These are phyloP conservation scores for Dioscorea dumetorum DNA, from an alignment of 106 monocot genomes.

Conservation along the genomic window DNA sequence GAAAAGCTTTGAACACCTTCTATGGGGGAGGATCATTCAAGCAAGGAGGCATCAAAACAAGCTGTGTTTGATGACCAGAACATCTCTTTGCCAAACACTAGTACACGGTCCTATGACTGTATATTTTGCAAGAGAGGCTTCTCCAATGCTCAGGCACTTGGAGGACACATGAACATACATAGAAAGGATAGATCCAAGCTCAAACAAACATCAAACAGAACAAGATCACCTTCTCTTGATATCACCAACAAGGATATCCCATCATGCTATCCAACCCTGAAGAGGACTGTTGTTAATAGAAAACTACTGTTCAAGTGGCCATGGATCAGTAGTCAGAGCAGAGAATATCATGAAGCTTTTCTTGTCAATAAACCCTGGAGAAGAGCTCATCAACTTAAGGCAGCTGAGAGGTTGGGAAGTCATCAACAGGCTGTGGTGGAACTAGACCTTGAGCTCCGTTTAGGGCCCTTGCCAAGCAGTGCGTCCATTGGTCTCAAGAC, in stretches of 20 bases:
- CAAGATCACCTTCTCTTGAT: not conserved
- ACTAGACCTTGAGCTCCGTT: slow-evolving; percentile 20
- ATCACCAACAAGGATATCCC: not conserved
- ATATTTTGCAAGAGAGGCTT: slow-evolving; percentile 36
- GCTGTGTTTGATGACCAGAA: not conserved
- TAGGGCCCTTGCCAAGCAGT: slow-evolving; percentile 1
- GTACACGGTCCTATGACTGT: slow-evolving; percentile 17
- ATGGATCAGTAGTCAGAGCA: not conserved
- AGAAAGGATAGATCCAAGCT: slow-evolving; percentile 13
- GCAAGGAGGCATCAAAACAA: not conserved
- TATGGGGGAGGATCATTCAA: not conserved
- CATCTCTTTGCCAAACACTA: not conserved
- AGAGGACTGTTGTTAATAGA: not conserved
- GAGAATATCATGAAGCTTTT: too few species aligned
- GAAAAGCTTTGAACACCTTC: too few species aligned
- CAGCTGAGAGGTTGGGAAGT: not conserved
- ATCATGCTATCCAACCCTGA: not conserved
- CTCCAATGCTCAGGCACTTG: slow-evolving; percentile 31
- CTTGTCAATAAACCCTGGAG: not conserved
- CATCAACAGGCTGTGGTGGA: not conserved
- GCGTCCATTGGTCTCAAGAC: slow-evolving; percentile 1
- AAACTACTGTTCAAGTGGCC: not conserved
- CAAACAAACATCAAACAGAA: not conserved
- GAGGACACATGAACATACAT: slow-evolving; percentile 41
- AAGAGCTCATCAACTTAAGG: not conserved